phyloP scores from a whole-genome alignment of 495 filamentous ascomycete species.

The Penicillium nucicola region DNA sequence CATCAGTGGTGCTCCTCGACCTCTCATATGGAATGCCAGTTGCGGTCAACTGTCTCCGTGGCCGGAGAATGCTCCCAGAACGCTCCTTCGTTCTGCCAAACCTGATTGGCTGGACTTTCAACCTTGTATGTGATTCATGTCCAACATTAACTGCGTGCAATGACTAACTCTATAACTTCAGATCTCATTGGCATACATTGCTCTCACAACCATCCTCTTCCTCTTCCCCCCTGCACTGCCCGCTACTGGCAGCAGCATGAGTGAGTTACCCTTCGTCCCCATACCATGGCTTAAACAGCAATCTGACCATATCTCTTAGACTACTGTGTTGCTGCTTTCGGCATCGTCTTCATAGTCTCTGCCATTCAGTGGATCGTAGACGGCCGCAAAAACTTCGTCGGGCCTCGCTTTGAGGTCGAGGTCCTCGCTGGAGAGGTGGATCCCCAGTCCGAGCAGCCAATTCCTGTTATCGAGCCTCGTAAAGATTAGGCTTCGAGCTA shows the following conservation, averaged over 20 bases:
- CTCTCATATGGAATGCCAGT: conserved; percentile 73
- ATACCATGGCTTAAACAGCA: too few relatives aligned
- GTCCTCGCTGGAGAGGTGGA: conserved; percentile 28
- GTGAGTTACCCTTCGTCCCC: conserved; percentile 38
- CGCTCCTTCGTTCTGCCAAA: conserved; percentile 60
- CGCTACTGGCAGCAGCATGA: conserved; percentile 70
- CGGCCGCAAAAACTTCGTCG: conserved; percentile 67
- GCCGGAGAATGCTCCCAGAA: conserved; percentile 61
- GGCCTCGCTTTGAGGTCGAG: conserved; percentile 54
- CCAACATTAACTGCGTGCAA: not conserved
- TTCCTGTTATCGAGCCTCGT: conserved; percentile 17
- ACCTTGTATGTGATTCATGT: conserved; percentile 29
- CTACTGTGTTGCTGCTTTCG: conserved; percentile 69
- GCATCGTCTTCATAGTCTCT: conserved; percentile 63
- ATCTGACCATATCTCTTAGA: too few relatives aligned
- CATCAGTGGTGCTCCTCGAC: conserved; percentile 67
- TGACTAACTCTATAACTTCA: conserved; percentile 17
- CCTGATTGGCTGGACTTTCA: conserved; percentile 51
- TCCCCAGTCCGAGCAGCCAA: conserved; percentile 11
- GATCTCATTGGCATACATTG: conserved; percentile 63
- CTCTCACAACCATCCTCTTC: conserved; percentile 70
- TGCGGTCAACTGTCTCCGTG: conserved; percentile 61
- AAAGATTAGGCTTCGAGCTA: conserved; percentile 8
- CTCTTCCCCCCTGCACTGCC: conserved; percentile 70
- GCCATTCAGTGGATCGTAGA: conserved; percentile 68